Evolutionary conservation across 2,329 filamentous ascomycete species (phyloP).

Genomic region (Alternaria novae-zelandiae): DNA sequence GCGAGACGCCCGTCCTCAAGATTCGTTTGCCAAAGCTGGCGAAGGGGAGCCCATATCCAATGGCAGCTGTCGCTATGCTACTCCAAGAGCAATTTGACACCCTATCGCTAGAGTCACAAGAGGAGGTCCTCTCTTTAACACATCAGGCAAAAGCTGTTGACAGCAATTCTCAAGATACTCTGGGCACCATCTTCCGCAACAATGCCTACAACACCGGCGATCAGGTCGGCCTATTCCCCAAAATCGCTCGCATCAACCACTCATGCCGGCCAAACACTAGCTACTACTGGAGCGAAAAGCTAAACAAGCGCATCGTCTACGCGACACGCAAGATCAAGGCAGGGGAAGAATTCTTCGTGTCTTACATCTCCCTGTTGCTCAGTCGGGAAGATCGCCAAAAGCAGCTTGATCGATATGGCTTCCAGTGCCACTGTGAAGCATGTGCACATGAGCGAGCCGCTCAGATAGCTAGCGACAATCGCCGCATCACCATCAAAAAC

Average conservation of each 20-base stretch:
- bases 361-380: constrained; percentile 47
- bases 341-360: constrained; percentile 51
- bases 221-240: constrained; percentile 42
- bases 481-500: constrained; percentile 35
- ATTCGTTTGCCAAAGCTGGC: constrained; percentile 36
- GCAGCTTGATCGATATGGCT: constrained; percentile 44
- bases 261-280: constrained; percentile 46
- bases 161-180: constrained; percentile 24
- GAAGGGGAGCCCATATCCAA: constrained; percentile 35
- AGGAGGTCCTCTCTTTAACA: constrained; percentile 37
- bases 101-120: constrained; percentile 26
- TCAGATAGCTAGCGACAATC: constrained; percentile 32
- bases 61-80: constrained; percentile 27
- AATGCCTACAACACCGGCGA: constrained; percentile 45
- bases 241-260: constrained; percentile 47
- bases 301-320: constrained; percentile 42
- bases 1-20: constrained; percentile 48
- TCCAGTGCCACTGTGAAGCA: constrained; percentile 46
- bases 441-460: constrained; percentile 37
- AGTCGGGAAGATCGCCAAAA: constrained; percentile 37
- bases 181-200: constrained; percentile 44
- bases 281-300: constrained; percentile 45
- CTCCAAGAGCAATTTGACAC: constrained; percentile 32
- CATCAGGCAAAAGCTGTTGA: constrained; percentile 29
- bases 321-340: constrained; percentile 45